phyloP scores from a whole-genome alignment of 306 rosid genomes.

The Pyrus pyrifolia region DNA sequence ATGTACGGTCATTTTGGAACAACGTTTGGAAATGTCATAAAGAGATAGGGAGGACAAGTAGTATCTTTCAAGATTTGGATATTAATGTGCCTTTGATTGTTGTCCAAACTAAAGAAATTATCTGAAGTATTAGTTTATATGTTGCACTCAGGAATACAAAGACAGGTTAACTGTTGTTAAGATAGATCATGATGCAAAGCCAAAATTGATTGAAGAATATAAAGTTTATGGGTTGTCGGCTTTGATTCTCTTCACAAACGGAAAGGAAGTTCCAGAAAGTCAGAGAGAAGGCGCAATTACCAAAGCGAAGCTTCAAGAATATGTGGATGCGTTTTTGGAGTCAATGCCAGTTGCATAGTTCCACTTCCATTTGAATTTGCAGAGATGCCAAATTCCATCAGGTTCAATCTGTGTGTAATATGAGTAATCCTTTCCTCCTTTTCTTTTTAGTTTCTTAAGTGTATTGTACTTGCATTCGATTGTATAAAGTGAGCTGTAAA shows the following conservation, averaged over 20 bases:
- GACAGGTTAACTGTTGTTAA: conserved; percentile 66
- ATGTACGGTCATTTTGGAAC: background rate
- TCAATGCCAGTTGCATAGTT: conserved; percentile 49
- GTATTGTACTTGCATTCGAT: background rate
- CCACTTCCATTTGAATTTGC: background rate
- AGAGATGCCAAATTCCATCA: background rate
- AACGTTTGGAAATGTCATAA: background rate
- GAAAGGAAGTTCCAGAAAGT: conserved; percentile 72
- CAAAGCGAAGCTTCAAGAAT: conserved; percentile 63
- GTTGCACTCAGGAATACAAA: conserved; percentile 55
- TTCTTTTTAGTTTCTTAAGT: background rate
- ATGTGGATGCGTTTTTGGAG: conserved; percentile 58
- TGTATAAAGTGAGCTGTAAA: background rate
- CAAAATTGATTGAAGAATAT: conserved; percentile 57
- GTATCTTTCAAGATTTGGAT: background rate
- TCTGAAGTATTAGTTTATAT: background rate
- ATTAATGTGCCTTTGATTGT: background rate
- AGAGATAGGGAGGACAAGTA: background rate
- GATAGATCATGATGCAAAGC: conserved; percentile 85
- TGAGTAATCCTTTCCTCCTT: background rate
- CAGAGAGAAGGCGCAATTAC: conserved; percentile 86
- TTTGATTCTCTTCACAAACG: conserved; percentile 67
- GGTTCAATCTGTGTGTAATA: background rate
- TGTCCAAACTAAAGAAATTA: background rate
- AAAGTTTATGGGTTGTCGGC: conserved; percentile 78